Conservation (phyloP, 2,329 filamentous ascomycete species). For the Colletotrichum sp. region DNA sequence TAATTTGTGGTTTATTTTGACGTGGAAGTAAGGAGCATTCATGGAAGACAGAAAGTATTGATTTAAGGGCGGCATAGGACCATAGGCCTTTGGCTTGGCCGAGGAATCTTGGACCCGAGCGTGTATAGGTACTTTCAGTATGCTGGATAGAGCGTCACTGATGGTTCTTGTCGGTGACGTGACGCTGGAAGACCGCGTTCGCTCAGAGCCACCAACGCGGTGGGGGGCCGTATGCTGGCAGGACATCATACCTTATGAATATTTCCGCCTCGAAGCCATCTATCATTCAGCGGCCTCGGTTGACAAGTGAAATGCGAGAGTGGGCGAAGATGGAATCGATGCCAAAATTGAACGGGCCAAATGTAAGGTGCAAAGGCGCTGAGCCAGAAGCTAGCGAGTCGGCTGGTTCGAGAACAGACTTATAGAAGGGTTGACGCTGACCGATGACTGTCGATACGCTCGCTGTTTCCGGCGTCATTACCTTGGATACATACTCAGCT, state of each 20-base stretch:
- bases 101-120: background rate
- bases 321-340: background rate
- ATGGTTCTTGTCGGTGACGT: background rate
- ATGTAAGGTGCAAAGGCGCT: background rate
- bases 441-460: background rate
- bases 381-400: background rate
- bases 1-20: background rate
- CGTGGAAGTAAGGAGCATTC: fast-evolving
- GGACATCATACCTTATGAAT: background rate
- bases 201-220: background rate
- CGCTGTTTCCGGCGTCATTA: background rate
- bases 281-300: background rate
- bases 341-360: background rate
- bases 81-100: background rate
- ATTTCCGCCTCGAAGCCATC: background rate
- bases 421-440: background rate
- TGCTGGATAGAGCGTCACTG: background rate
- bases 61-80: background rate
- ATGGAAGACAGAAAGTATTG: background rate
- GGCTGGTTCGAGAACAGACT: background rate
- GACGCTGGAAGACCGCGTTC: background rate
- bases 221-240: background rate
- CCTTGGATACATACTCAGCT: background rate
- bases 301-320: background rate
- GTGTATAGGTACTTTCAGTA: background rate